Evolutionary conservation across 108 stramenopile genomes (phyloP).

Genomic region (Skeletonema costatum): DNA sequence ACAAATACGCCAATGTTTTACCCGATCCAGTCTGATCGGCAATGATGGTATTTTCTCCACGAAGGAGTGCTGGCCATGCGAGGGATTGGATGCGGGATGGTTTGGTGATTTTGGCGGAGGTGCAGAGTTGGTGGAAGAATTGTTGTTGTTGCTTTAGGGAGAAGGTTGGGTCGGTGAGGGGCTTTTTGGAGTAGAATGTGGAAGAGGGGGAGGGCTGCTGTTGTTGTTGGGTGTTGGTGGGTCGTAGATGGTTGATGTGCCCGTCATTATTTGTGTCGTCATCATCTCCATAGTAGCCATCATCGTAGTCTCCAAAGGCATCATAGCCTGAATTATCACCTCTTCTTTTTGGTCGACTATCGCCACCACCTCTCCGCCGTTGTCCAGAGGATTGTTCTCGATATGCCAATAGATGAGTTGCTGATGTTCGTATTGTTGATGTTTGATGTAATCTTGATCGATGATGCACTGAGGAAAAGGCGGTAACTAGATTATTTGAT

Average conservation of each 20-base stretch:
- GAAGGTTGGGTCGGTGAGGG: constrained; percentile 66
- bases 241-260: not conserved
- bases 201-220: constrained; percentile 16
- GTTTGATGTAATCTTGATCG: not conserved
- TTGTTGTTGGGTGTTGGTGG: not conserved
- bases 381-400: not conserved
- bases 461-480: not conserved
- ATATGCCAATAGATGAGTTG: not conserved
- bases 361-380: not conserved
- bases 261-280: constrained; percentile 2
- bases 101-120: constrained; percentile 55
- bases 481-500: not conserved
- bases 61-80: constrained; percentile 73
- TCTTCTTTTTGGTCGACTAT: not conserved
- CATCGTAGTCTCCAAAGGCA: constrained; percentile 17
- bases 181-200: constrained; percentile 79
- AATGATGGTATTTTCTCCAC: constrained; percentile 75
- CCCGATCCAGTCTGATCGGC: constrained; percentile 96
- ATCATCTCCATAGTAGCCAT: not conserved
- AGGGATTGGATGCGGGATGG: constrained; percentile 83
- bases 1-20: constrained; percentile 90
- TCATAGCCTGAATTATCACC: constrained; percentile 1
- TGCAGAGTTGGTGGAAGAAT: constrained; percentile 59
- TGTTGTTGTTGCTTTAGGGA: constrained; percentile 2
- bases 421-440: not conserved